A percentile compares a stretch with the other conserved stretches of the same genome.
Evolutionary conservation across 352 stramenopile species (phyloP).

Genomic region (Phytopythium oedochilum): DNA sequence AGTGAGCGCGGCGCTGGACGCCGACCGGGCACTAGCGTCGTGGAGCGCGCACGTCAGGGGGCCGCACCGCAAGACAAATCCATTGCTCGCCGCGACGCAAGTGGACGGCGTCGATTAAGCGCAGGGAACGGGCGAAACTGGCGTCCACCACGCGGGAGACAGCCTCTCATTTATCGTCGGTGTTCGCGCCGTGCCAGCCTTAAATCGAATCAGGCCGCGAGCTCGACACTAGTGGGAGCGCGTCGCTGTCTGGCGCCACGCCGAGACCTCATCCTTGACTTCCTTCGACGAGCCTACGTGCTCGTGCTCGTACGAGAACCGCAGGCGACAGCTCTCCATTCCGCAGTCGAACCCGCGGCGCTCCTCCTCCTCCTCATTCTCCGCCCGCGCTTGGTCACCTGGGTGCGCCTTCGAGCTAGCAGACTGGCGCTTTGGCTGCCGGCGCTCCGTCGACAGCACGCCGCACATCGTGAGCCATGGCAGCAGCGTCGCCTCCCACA

Average conservation of each 20-base stretch:
- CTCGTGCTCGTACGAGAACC: conserved; percentile 64
- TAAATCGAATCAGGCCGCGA: too few species aligned
- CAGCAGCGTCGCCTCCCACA: conserved; percentile 56
- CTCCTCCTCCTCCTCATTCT: conserved; percentile 23
- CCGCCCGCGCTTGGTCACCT: conserved; percentile 1
- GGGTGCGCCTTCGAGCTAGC: conserved; percentile 6
- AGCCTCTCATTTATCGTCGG: not conserved
- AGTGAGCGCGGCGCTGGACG: conserved; percentile 1
- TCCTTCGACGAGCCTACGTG: conserved; percentile 60
- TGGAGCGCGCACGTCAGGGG: not conserved
- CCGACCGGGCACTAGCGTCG: conserved; percentile 1
- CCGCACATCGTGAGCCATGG: conserved; percentile 62
- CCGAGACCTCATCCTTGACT: conserved; percentile 51
- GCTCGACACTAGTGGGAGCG: not conserved
- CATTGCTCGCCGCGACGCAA: not conserved
- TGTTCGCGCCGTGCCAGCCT: not conserved
- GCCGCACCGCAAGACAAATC: not conserved
- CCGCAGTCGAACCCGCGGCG: conserved; percentile 51
- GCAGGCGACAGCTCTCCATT: conserved; percentile 50
- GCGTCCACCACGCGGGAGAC: too few species aligned
- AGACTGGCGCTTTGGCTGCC: conserved; percentile 8
- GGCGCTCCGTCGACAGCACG: conserved; percentile 41
- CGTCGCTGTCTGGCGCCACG: conserved; percentile 39
- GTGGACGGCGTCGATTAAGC: too few species aligned
- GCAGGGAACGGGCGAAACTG: too few species aligned